Conservation (phyloP, 129 eudicot species). For the Pulicaria dysenterica region DNA sequence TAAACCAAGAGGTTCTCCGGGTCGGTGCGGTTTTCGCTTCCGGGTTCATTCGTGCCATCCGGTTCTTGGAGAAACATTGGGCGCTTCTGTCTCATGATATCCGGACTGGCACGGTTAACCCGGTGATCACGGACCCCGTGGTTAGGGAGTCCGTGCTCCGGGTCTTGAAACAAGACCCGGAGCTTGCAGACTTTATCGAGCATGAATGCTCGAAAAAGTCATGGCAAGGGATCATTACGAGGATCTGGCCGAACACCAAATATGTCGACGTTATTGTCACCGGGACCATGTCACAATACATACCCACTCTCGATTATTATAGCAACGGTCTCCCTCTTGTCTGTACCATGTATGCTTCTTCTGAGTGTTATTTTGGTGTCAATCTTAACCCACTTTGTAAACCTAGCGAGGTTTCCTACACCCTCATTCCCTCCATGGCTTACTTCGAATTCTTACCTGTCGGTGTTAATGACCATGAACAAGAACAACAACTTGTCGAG, state of each 20-base stretch:
- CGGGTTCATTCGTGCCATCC: slow-evolving; percentile 80
- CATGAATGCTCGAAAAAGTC: slow-evolving; percentile 54
- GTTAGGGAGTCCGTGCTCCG: slow-evolving; percentile 56
- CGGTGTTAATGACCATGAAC: slow-evolving; percentile 39
- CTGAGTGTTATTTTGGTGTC: slow-evolving; percentile 81
- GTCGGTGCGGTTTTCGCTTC: slow-evolving; percentile 86
- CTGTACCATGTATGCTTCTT: slow-evolving; percentile 80
- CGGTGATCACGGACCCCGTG: slow-evolving; percentile 50
- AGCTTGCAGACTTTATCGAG: slow-evolving; percentile 62
- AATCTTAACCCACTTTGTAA: slow-evolving; percentile 80
- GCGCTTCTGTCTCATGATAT: slow-evolving; percentile 50
- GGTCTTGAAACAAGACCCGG: slow-evolving; percentile 54
- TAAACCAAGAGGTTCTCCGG: slow-evolving; percentile 61
- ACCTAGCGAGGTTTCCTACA: slow-evolving; percentile 78
- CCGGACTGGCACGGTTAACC: slow-evolving; percentile 61
- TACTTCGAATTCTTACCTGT: slow-evolving; percentile 78
- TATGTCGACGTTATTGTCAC: slow-evolving; percentile 78
- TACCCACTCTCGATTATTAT: slow-evolving; percentile 71
- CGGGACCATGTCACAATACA: slow-evolving; percentile 88
- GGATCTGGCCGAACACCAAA: slow-evolving; percentile 83
- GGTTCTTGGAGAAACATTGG: slow-evolving; percentile 76
- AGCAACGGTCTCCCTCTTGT: slow-evolving; percentile 85
- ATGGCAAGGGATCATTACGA: slow-evolving; percentile 78
- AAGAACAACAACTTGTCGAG: slow-evolving; percentile 55
- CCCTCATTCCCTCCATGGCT: slow-evolving; percentile 80